Base-by-base conservation (phyloP, 1,284 basidiomycete species). In the Exobasidium cylindrosporum region DNA sequence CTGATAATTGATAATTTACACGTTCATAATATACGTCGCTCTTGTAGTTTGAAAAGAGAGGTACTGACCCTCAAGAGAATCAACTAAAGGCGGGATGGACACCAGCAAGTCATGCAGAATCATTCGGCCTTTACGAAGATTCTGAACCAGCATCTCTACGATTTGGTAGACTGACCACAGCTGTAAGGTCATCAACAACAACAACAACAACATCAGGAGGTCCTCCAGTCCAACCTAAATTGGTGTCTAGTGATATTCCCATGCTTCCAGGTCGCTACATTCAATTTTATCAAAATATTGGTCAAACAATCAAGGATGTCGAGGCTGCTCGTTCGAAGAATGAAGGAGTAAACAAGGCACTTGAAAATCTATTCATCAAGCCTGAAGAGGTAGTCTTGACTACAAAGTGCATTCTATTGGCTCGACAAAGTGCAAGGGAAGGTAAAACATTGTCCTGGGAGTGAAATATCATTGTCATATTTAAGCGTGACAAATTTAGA, bases 1-100 rank as follows among this genome's bases (percentile, higher is more conserved):
- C n/a, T n/a, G n/a, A n/a, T n/a, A n/a, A n/a, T n/a, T n/a, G n/a
- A n/a, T n/a, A n/a, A 44, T 44, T n/a, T 14, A 14, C 14, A 14
- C 14, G 43, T 14, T 14, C 43, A 14, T 44, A 14, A 44, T 14
- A n/a, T 24, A 7, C 29, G 65, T 62, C 46, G 35, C 7, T 40
- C 35, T 40, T 17, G 35, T 17, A 40, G 35, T 79, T 75, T 67
- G 67, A 70, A 44, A 79, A 78, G 66, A 60, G 60, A 7, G 77
- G 76, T 24, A 68, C 66, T 0, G 77, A 79, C 57, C 77, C 77
- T 10, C 77, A 79, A 53, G 77, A 78, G 58, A 66, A 68, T 49
- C 77, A 79, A 60, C 68, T 78, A 57, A 78, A 78, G 61, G 47
- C 57, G 13, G 76, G 76, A 11, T 75, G 71, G 72, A 69, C 67